Evolutionary conservation across 768 basidiomycete genomes (phyloP).

Genomic region (Termitomyces sp.): DNA sequence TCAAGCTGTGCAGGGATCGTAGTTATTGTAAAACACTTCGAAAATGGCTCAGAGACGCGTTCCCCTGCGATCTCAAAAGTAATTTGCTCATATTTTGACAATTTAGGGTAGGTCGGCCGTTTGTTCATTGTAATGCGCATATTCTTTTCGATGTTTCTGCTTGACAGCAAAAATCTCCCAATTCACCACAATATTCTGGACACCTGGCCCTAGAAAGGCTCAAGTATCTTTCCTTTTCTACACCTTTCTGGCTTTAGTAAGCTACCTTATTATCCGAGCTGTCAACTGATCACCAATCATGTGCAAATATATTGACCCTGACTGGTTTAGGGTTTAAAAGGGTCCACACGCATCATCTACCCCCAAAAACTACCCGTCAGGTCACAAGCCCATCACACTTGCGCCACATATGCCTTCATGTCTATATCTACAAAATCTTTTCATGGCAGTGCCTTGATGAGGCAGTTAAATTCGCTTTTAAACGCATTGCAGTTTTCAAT

Average conservation of each 20-base stretch:
- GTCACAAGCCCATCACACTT: conserved; percentile 5
- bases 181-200: background rate
- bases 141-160: background rate
- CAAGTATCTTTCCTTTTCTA: no score
- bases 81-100: conserved; percentile 9
- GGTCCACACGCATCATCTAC: background rate
- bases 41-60: conserved; percentile 12
- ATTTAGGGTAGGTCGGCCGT: conserved; percentile 17
- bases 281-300: background rate
- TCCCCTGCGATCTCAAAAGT: background rate
- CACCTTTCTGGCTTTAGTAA: background rate
- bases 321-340: background rate
- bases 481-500: conserved; percentile 15
- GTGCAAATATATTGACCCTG: background rate
- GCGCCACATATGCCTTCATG: conserved; percentile 20
- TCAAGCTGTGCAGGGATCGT: background rate
- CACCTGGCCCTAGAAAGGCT: background rate
- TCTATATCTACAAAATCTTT: conserved; percentile 1
- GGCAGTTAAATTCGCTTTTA: conserved; percentile 17
- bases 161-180: background rate
- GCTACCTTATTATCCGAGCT: background rate
- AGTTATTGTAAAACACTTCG: background rate
- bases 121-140: background rate
- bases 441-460: conserved; percentile 8
- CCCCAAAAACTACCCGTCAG: background rate